These are phyloP conservation scores for Triticum urartu DNA, from an alignment of 176 grass and related monocot species.

Conservation along the genomic window DNA sequence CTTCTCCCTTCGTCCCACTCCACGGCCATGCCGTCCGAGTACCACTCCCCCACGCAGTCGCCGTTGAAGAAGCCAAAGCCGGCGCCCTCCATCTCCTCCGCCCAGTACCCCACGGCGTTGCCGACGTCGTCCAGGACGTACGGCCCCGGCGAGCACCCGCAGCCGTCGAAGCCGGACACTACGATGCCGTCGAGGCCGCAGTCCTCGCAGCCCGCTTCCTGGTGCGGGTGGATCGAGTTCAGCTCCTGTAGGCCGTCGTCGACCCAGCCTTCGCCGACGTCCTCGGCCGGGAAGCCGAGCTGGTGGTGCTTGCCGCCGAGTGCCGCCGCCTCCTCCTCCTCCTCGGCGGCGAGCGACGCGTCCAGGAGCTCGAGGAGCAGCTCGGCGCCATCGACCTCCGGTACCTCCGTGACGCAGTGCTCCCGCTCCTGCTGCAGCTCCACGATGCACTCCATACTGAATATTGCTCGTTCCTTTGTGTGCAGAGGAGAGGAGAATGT, in stretches of 20 bases:
- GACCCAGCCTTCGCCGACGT: constrained; percentile 6
- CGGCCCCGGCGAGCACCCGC: constrained; percentile 26
- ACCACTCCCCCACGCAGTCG: constrained; percentile 46
- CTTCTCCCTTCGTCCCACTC: constrained; percentile 35
- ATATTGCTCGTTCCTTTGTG: background rate
- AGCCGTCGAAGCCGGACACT: constrained; percentile 30
- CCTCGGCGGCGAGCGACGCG: background rate
- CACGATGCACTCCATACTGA: constrained; percentile 8
- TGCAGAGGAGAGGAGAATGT: background rate
- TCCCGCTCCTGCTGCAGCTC: background rate
- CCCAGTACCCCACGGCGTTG: constrained; percentile 27
- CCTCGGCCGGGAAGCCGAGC: constrained; percentile 7
- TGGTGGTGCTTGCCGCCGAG: background rate
- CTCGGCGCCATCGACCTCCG: constrained; percentile 41
- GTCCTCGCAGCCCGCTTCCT: constrained; percentile 55
- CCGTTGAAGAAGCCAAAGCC: constrained; percentile 5
- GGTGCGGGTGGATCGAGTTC: constrained; percentile 34
- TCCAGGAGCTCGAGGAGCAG: constrained; percentile 56
- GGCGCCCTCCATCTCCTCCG: constrained; percentile 43
- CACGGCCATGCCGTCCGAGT: constrained; percentile 49
- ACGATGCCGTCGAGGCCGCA: constrained; percentile 65
- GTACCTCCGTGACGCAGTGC: constrained; percentile 20
- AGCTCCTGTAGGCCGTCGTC: background rate
- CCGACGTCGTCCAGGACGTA: constrained; percentile 18
- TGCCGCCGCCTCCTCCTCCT: background rate